These are phyloP conservation scores for Phytophthora ramorum DNA, from an alignment of 352 stramenopile genomes.

Conservation along the genomic window DNA sequence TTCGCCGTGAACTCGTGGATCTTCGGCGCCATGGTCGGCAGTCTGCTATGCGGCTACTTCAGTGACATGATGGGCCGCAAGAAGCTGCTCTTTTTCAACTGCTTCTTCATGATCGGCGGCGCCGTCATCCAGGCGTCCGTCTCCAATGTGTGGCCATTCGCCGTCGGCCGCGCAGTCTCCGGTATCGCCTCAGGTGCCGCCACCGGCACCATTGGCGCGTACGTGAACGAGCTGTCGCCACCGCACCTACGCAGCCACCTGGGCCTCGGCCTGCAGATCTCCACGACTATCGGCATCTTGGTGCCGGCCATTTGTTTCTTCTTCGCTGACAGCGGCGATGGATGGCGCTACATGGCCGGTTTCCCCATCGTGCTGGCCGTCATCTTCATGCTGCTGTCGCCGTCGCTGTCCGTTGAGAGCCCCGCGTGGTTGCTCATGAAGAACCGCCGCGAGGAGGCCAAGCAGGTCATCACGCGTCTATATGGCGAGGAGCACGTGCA, in stretches of 20 bases:
- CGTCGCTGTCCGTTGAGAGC: conserved; percentile 19
- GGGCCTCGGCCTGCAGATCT: conserved; percentile 41
- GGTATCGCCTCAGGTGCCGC: no score
- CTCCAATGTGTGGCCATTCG: no score
- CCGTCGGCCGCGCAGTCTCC: no score
- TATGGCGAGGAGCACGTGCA: not conserved
- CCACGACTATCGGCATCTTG: conserved; percentile 38
- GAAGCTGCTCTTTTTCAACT: conserved; percentile 21
- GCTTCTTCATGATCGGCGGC: no score
- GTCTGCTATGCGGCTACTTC: conserved; percentile 46
- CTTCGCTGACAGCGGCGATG: conserved; percentile 33
- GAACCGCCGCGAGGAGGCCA: no score
- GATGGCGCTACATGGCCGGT: conserved; percentile 58
- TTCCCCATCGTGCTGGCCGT: conserved; percentile 54
- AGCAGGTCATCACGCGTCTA: not conserved
- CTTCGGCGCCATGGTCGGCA: conserved; percentile 59
- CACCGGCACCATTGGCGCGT: no score
- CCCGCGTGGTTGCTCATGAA: conserved; percentile 8
- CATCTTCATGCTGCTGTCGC: conserved; percentile 45
- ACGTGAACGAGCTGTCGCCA: not conserved
- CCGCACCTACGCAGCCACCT: conserved; percentile 31
- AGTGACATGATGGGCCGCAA: conserved; percentile 38
- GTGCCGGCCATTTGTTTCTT: conserved; percentile 4
- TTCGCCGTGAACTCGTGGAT: conserved; percentile 51
- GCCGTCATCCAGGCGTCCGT: no score